A percentile compares a stretch with the other conserved stretches of the same genome.
Evolutionary conservation across 257 asterid species (phyloP).

Genomic region (Leptodermis oblonga): DNA sequence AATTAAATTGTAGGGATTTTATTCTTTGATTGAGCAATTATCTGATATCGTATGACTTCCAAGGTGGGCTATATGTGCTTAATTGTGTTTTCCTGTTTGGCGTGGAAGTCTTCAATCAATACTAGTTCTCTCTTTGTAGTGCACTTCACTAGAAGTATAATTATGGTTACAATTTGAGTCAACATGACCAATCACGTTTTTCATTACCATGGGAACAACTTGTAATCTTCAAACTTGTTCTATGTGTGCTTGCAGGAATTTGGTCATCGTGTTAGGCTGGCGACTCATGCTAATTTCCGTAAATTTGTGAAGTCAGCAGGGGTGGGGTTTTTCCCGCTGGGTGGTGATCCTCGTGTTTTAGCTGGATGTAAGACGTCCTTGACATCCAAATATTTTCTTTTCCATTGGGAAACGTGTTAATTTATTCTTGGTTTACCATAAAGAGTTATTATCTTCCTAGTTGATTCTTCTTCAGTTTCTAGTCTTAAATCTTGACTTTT

Average conservation of each 20-base stretch:
- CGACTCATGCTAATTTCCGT: slow-evolving; percentile 85
- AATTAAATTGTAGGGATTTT: background rate
- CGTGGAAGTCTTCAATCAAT: background rate
- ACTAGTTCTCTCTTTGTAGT: background rate
- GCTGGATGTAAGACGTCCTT: slow-evolving; percentile 95
- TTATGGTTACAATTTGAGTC: background rate
- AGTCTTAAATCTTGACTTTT: background rate
- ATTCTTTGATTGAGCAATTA: background rate
- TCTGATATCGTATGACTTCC: background rate
- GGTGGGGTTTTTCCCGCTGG: slow-evolving; percentile 83
- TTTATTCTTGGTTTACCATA: background rate
- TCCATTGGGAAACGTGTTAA: background rate
- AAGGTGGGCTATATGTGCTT: background rate
- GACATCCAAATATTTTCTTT: slow-evolving; percentile 21
- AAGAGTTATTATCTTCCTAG: background rate
- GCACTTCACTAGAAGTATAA: background rate
- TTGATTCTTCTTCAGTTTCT: background rate
- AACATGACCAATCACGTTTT: background rate
- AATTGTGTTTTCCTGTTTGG: background rate
- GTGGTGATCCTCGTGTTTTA: slow-evolving; percentile 97
- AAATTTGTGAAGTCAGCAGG: slow-evolving; percentile 88
- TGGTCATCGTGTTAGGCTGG: slow-evolving; percentile 91
- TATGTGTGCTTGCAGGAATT: slow-evolving; percentile 48
- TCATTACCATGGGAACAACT: background rate
- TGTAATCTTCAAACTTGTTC: slow-evolving; percentile 16